Evolutionary conservation across 1,284 basidiomycete genomes (phyloP).

Genomic region (Trichosporon asahii): DNA sequence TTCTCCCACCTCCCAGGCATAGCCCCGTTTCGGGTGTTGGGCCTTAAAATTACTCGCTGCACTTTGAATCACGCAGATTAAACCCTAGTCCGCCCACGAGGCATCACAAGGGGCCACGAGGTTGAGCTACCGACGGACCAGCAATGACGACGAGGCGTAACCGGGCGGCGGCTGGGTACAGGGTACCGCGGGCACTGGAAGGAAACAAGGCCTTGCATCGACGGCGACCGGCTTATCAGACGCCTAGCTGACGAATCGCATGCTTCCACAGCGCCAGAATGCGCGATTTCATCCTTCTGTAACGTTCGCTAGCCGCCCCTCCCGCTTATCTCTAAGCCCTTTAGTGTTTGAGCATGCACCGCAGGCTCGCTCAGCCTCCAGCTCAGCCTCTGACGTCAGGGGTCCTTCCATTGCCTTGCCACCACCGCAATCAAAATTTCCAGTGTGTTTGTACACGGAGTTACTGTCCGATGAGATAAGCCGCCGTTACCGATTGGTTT

Average conservation of each 20-base stretch:
- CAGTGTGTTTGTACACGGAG: background rate
- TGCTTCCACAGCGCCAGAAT: background rate
- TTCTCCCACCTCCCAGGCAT: no score
- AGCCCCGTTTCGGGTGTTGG: slow-evolving; percentile 2
- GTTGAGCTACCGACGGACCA: background rate
- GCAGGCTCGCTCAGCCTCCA: background rate
- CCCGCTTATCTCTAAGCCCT: slow-evolving; percentile 8
- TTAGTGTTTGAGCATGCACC: background rate
- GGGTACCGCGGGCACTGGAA: background rate
- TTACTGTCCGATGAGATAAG: background rate
- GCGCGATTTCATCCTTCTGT: slow-evolving; percentile 8
- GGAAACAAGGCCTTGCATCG: slow-evolving; percentile 5
- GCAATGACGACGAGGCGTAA: background rate
- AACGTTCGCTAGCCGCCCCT: background rate
- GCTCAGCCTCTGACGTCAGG: slow-evolving; percentile 7
- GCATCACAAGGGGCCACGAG: slow-evolving; percentile 3
- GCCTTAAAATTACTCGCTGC: background rate
- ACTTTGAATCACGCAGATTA: background rate
- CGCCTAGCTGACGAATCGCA: background rate
- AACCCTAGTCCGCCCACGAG: slow-evolving; percentile 6
- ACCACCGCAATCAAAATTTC: slow-evolving; percentile 1
- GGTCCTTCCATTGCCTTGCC: background rate
- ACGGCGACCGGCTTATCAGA: background rate
- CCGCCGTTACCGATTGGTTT: background rate
- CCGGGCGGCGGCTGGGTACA: slow-evolving; percentile 1